Base-by-base conservation (phyloP, 2,329 filamentous ascomycete species). In the Thielaviopsis musarum region DNA sequence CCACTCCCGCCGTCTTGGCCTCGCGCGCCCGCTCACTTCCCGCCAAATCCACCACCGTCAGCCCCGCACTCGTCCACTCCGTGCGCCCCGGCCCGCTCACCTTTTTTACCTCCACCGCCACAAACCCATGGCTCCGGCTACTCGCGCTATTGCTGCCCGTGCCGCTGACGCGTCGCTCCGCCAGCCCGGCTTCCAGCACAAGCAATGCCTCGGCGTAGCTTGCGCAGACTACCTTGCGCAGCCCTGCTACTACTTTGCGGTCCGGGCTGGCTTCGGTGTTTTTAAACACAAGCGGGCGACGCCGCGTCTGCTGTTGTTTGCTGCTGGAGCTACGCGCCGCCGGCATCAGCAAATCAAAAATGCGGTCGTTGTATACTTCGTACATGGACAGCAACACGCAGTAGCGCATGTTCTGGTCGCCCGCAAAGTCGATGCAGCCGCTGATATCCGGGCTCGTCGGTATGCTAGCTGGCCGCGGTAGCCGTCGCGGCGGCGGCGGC, bases 311-410 rank as follows among this genome's bases (percentile, higher is more conserved):
- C 45, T 56, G 45, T 10, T 56, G 51, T n/a, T 24, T 54, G 28
- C 52, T 26, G 9, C 49, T 53, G 22, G 76, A 3, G 24, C 24
- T 6, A 6, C 24, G 3, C 24, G 24, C 71, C 2, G 80, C 78
- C 0, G 81, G 80, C 0, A 85, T 87, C 1, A 98, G 76, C 0
- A 98, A 81, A 67, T 98, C 93, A 69, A 94, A 97, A 64, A 98
- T 97, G 41, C 91, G 84, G 72, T 98, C 91, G 68, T 98, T 98
- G 74, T 98, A 96, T 1, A 98, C 91, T 70, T 98, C 93, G 71
- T 97, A 97, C 91, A 98, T 98, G 58, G 90, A 95, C 22, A 98
- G 78, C 12, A 98, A 75, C 58, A 98, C 83, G 4, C 87, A 85
- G 66, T 96, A 96, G 65, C 95, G 88, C 59, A 85, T 81, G 21